phyloP scores from a whole-genome alignment of 441 rosid genomes.

The Manihot esculenta region DNA sequence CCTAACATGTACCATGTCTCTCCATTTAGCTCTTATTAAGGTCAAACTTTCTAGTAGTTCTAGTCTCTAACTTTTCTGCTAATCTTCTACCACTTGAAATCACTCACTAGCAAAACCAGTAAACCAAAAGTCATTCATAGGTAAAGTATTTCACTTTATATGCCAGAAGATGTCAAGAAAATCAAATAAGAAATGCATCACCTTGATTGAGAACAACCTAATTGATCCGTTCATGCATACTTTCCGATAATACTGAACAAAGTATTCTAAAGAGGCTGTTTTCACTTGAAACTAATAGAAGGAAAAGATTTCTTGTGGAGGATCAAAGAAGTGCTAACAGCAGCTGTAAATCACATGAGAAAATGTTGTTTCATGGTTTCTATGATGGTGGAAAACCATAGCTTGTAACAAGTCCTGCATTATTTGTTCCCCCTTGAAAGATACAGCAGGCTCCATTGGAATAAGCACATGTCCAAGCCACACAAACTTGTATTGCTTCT shows the following conservation, averaged over 20 bases:
- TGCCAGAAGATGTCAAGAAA: background rate
- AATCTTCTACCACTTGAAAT: background rate
- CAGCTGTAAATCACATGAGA: background rate
- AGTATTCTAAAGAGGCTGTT: background rate
- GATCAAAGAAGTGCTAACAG: background rate
- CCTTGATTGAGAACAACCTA: background rate
- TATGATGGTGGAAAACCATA: background rate
- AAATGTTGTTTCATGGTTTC: background rate
- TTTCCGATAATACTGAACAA: background rate
- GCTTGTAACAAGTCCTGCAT: background rate
- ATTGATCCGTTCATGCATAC: background rate
- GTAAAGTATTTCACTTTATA: background rate
- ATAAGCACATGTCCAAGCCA: background rate
- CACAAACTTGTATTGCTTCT: background rate
- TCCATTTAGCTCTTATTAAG: background rate
- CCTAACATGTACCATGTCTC: background rate
- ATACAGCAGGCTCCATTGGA: too few relatives aligned
- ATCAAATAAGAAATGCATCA: background rate
- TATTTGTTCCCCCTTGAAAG: background rate
- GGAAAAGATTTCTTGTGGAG: background rate
- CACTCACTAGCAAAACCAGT: background rate
- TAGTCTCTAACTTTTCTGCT: background rate
- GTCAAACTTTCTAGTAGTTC: background rate
- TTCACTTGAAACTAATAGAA: background rate
- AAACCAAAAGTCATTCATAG: background rate